Conservation (phyloP, 495 filamentous ascomycete species). For the Xylaria venustula region DNA sequence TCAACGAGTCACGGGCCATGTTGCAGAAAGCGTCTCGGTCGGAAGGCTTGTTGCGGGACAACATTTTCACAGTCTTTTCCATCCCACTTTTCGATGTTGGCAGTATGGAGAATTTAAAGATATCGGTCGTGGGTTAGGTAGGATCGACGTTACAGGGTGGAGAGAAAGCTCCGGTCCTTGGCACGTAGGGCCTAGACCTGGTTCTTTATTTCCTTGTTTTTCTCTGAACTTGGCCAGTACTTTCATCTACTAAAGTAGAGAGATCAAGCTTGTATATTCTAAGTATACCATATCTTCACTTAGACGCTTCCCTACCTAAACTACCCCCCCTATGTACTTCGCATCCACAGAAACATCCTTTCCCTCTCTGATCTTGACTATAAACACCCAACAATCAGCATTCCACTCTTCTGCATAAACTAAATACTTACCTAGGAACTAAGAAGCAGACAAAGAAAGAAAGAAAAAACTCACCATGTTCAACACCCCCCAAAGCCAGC, state of each 20-base stretch:
- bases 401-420: background rate
- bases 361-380: slow-evolving; percentile 4
- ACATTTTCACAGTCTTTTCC: background rate
- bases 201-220: too few relatives aligned
- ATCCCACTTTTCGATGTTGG: slow-evolving; percentile 6
- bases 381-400: background rate
- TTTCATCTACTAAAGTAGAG: too few relatives aligned
- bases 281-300: background rate
- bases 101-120: background rate
- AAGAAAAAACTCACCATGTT: background rate
- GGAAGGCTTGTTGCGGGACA: background rate
- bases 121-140: background rate
- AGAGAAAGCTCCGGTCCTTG: slow-evolving; percentile 8
- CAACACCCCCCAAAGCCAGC: slow-evolving; percentile 4
- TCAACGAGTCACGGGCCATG: too few relatives aligned
- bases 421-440: background rate
- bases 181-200: too few relatives aligned
- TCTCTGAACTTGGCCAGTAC: background rate
- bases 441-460: background rate
- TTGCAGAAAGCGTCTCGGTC: too few relatives aligned
- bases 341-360: background rate
- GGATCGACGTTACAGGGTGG: background rate
- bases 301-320: background rate
- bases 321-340: slow-evolving; percentile 2
- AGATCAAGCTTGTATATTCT: too few relatives aligned